A percentile compares a stretch with the other conserved stretches of the same genome.
Conservation (phyloP, 2,329 filamentous ascomycete species). For the Domatiomyces globalis region DNA sequence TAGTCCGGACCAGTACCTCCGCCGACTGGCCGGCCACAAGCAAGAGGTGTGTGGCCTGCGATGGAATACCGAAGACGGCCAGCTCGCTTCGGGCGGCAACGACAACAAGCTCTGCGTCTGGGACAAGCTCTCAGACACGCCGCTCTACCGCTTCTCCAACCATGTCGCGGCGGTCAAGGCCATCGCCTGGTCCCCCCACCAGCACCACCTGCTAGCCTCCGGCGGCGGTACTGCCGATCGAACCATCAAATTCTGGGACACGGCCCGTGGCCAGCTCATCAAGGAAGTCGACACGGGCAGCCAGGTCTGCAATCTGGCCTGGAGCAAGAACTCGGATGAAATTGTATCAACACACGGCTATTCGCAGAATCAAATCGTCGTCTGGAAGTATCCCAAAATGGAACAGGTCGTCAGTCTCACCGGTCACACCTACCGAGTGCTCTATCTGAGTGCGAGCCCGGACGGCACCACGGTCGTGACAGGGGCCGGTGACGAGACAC, state of each 20-base stretch:
- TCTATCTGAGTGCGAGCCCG: constrained; percentile 95
- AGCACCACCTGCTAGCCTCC: constrained; percentile 83
- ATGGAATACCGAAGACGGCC: constrained; percentile 93
- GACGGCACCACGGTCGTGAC: constrained; percentile 90
- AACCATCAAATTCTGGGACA: constrained; percentile 97
- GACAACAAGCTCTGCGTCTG: constrained; percentile 99
- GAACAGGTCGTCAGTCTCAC: constrained; percentile 89
- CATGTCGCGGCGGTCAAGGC: constrained; percentile 95
- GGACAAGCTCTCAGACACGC: constrained; percentile 89
- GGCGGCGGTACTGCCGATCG: constrained; percentile 92
- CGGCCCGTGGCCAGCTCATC: constrained; percentile 61
- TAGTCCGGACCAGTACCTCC: constrained; percentile 76
- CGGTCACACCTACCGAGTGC: constrained; percentile 87
- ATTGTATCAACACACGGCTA: constrained; percentile 96
- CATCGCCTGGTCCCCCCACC: constrained; percentile 94
- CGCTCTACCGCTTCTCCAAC: constrained; percentile 84
- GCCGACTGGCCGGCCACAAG: constrained; percentile 83
- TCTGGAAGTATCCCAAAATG: constrained; percentile 99
- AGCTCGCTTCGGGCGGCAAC: constrained; percentile 89
- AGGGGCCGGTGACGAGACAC: constrained; percentile 86
- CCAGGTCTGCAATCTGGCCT: constrained; percentile 96
- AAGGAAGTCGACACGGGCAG: constrained; percentile 93
- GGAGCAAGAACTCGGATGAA: constrained; percentile 95
- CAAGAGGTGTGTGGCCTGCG: constrained; percentile 94
- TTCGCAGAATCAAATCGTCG: constrained; percentile 94